Evolutionary conservation across 164 flowering plant genomes (phyloP).

Genomic region (Stephania cephalantha): DNA sequence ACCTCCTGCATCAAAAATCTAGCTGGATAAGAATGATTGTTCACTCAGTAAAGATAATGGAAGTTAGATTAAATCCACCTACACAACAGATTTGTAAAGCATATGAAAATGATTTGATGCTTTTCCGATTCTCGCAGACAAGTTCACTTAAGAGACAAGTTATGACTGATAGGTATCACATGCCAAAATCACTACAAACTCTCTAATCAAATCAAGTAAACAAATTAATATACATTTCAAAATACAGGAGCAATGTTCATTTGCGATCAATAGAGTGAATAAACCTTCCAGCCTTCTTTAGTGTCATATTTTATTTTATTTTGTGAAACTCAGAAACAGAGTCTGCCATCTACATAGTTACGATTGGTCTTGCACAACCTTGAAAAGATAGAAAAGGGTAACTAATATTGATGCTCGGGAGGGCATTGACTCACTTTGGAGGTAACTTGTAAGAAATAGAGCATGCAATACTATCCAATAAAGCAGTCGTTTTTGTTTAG

Average conservation of each 20-base stretch:
- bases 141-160: not conserved
- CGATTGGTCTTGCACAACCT: not conserved
- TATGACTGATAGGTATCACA: no score
- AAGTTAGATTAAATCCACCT: not conserved
- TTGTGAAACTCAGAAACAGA: not conserved
- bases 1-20: constrained; percentile 52
- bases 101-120: not conserved
- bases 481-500: not conserved
- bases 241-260: not conserved
- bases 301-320: not conserved
- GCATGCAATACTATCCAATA: not conserved
- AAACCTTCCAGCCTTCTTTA: not conserved
- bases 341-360: not conserved
- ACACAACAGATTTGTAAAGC: not conserved
- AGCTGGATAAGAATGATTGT: not conserved
- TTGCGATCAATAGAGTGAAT: no score
- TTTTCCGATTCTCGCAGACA: not conserved
- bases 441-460: not conserved
- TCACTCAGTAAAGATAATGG: not conserved
- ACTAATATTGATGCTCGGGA: not conserved
- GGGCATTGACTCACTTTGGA: no score
- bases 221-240: not conserved
- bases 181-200: not conserved
- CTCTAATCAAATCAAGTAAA: not conserved
- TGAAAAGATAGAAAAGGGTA: not conserved